Conservation (phyloP, 2,329 filamentous ascomycete genomes). For the Paradendryphiella salina region DNA sequence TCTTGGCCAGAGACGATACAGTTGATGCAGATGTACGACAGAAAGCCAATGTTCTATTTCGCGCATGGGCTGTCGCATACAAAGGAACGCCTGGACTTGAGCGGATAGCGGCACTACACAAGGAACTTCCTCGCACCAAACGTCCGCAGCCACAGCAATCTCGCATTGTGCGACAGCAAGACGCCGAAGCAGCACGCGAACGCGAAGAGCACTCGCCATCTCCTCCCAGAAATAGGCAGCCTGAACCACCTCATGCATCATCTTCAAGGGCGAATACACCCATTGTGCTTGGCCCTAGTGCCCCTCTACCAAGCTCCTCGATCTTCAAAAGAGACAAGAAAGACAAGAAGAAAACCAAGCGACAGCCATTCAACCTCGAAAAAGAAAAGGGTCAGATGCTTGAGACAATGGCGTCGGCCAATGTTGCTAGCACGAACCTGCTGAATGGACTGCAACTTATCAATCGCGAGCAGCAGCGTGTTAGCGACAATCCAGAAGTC, state of each 20-base stretch:
- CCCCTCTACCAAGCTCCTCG: conserved; percentile 55
- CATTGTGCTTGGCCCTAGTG: conserved; percentile 31
- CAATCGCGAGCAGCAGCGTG: conserved; percentile 84
- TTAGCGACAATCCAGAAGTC: conserved; percentile 80
- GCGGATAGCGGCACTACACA: conserved; percentile 77
- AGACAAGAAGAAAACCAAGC: conserved; percentile 58
- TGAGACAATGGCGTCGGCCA: conserved; percentile 83
- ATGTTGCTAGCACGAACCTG: conserved; percentile 88
- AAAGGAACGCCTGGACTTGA: conserved; percentile 79
- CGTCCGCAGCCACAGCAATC: conserved; percentile 71
- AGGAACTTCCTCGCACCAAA: conserved; percentile 64
- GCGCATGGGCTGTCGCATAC: conserved; percentile 82
- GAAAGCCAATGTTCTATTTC: conserved; percentile 85
- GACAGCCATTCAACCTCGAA: conserved; percentile 76
- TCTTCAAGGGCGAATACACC: conserved; percentile 37
- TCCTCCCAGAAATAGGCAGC: conserved; percentile 29
- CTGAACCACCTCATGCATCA: conserved; percentile 33
- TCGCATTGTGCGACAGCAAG: conserved; percentile 80
- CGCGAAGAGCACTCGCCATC: conserved; percentile 57
- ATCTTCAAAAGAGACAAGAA: conserved; percentile 58
- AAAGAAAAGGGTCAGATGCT: conserved; percentile 87
- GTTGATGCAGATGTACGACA: conserved; percentile 84
- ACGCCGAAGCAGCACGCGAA: conserved; percentile 69
- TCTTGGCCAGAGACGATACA: conserved; percentile 81
- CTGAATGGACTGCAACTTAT: conserved; percentile 85